Evolutionary conservation across 805 yeast genomes (phyloP).

Genomic region (Candida oleophila): DNA sequence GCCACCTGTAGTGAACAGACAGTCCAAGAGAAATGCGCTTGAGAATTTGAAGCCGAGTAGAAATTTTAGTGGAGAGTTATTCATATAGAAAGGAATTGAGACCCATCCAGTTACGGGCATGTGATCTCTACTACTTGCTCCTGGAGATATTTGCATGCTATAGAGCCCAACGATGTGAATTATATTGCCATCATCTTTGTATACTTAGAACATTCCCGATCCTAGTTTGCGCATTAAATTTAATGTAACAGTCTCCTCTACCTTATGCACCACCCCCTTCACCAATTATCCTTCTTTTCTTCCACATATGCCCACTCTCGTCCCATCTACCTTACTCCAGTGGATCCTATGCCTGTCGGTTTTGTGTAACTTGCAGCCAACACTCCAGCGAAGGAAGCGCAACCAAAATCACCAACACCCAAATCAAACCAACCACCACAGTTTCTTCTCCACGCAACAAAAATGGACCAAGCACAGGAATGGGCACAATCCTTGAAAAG

Average conservation of each 20-base stretch:
- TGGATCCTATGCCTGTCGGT: background rate
- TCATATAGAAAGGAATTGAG: constrained; percentile 15
- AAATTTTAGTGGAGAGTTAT: constrained; percentile 30
- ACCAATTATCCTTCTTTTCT: no score
- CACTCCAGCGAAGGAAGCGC: background rate
- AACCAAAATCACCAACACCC: background rate
- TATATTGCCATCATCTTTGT: no score
- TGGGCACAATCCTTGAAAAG: background rate
- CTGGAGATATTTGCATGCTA: no score
- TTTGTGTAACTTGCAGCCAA: constrained; percentile 2
- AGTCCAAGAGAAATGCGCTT: constrained; percentile 19
- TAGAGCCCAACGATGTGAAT: no score
- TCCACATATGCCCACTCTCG: no score
- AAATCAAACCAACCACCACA: background rate
- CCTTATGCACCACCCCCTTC: no score
- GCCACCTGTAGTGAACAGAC: constrained; percentile 24
- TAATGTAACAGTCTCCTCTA: no score
- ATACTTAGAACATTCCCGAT: no score
- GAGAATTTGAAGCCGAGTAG: constrained; percentile 24
- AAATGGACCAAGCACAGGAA: constrained; percentile 1
- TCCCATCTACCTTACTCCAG: no score
- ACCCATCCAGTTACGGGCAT: no score
- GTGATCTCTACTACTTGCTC: no score
- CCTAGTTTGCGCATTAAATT: no score
- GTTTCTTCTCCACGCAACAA: background rate